These are phyloP conservation scores for Neospermospora avenae DNA, from an alignment of 2,329 filamentous ascomycete species.

Conservation along the genomic window DNA sequence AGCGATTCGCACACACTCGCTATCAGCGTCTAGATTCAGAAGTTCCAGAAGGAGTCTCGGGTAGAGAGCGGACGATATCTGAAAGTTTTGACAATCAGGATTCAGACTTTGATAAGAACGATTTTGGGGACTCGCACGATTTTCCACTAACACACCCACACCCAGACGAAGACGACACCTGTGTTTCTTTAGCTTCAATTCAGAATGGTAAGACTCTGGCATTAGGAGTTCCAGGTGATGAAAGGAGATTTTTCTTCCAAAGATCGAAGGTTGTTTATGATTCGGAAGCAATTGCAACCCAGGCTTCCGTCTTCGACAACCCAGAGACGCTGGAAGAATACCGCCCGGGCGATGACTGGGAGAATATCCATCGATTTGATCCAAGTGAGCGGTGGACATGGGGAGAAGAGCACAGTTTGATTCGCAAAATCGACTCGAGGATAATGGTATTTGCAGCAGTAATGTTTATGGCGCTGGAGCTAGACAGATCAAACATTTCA, in stretches of 20 bases:
- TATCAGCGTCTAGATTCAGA: background rate
- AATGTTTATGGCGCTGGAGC: constrained; percentile 60
- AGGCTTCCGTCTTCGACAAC: constrained; percentile 30
- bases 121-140: background rate
- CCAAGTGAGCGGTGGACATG: constrained; percentile 29
- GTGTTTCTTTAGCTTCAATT: background rate
- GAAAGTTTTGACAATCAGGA: background rate
- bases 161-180: background rate
- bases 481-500: constrained; percentile 56
- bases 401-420: constrained; percentile 29
- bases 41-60: background rate
- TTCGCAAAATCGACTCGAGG: constrained; percentile 30
- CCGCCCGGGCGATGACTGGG: constrained; percentile 26
- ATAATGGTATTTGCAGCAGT: constrained; percentile 43
- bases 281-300: constrained; percentile 28
- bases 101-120: background rate
- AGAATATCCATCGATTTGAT: constrained; percentile 29
- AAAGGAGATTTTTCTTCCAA: constrained; percentile 28
- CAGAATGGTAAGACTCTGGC: background rate
- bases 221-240: constrained; percentile 20
- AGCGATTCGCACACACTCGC: background rate
- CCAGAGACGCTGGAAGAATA: constrained; percentile 27
- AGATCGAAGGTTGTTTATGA: constrained; percentile 22
- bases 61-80: background rate
- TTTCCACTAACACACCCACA: background rate